Evolutionary conservation across 495 filamentous ascomycete species (phyloP).

Genomic region (Penicillium argentinense): DNA sequence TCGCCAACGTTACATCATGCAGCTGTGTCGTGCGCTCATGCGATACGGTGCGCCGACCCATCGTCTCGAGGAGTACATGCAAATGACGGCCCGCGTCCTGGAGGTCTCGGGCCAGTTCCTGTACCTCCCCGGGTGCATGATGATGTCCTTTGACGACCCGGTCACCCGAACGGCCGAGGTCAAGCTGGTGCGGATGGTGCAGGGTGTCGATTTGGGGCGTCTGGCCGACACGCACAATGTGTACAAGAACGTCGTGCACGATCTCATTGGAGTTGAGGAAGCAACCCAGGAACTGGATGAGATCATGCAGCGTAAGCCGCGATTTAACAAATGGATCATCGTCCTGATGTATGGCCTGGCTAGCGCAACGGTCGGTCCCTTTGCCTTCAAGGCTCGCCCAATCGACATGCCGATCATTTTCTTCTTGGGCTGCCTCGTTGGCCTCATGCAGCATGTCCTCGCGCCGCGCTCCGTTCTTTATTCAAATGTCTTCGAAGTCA

Average conservation of each 20-base stretch:
- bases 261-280: constrained; percentile 81
- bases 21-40: constrained; percentile 87
- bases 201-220: constrained; percentile 83
- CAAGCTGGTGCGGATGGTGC: constrained; percentile 74
- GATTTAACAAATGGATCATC: constrained; percentile 70
- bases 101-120: constrained; percentile 89
- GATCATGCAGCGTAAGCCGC: constrained; percentile 63
- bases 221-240: constrained; percentile 83
- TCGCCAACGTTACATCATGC: constrained; percentile 83
- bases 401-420: constrained; percentile 90
- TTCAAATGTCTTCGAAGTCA: constrained; percentile 88
- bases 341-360: constrained; percentile 81
- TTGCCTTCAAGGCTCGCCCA: constrained; percentile 80
- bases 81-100: constrained; percentile 83
- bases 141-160: constrained; percentile 90
- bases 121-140: constrained; percentile 93
- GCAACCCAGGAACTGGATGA: constrained; percentile 69
- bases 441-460: constrained; percentile 77
- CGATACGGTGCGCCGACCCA: constrained; percentile 77
- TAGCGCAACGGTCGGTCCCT: constrained; percentile 74
- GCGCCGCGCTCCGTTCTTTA: constrained; percentile 75
- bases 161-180: constrained; percentile 90
- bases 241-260: constrained; percentile 92
- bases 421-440: constrained; percentile 77
- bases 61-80: constrained; percentile 84